Conservation (phyloP, 345 rosid species). For the Melaleuca alternifolia region DNA sequence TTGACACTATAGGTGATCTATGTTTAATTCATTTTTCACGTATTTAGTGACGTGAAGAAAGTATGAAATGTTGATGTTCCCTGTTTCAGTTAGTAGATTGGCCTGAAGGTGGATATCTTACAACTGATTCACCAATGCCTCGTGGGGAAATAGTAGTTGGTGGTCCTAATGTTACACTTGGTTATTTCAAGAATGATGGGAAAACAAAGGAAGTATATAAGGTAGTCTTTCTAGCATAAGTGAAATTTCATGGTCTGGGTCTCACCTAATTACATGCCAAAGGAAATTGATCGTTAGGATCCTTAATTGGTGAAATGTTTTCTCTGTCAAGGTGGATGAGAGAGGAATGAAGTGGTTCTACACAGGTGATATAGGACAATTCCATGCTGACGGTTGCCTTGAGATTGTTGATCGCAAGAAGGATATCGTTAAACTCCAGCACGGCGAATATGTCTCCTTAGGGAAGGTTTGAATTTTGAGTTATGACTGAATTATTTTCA, state of each 20-base stretch:
- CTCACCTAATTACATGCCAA: background rate
- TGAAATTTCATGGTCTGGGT: background rate
- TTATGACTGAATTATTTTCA: background rate
- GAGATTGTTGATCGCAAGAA: conserved; percentile 96
- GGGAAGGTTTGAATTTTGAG: conserved; percentile 59
- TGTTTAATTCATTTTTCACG: background rate
- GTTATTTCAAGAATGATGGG: conserved; percentile 87
- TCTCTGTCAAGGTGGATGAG: conserved; percentile 64
- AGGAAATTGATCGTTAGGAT: background rate
- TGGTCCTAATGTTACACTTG: conserved; percentile 85
- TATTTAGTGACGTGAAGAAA: background rate
- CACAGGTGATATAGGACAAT: conserved; percentile 87
- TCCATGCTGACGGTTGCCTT: conserved; percentile 93
- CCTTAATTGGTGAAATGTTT: background rate
- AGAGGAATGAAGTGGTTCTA: conserved; percentile 98
- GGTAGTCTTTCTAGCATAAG: conserved; percentile 24
- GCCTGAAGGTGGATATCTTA: conserved; percentile 90
- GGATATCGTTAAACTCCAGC: conserved; percentile 97
- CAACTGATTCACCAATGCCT: conserved; percentile 70
- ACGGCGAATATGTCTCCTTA: conserved; percentile 93
- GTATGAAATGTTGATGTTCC: background rate
- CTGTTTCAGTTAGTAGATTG: conserved; percentile 81
- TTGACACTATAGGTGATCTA: background rate
- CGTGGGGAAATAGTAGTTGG: conserved; percentile 97
- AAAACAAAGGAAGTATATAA: conserved; percentile 84